phyloP scores from a whole-genome alignment of 345 rosid species.

The Sisymbrium irio region DNA sequence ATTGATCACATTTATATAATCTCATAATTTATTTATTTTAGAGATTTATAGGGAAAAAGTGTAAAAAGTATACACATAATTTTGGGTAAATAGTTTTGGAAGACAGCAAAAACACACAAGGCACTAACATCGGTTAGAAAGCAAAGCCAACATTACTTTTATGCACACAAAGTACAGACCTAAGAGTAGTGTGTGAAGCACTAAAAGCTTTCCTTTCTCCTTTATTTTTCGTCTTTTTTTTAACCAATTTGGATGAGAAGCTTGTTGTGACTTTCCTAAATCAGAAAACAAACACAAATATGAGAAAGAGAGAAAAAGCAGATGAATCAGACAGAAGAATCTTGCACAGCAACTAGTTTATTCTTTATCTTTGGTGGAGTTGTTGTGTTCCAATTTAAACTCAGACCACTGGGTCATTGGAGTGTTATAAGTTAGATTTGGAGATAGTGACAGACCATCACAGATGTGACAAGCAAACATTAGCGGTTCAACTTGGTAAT shows the following conservation, averaged over 20 bases:
- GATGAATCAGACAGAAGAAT: slow-evolving; percentile 17
- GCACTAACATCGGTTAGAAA: slow-evolving; percentile 38
- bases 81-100: slow-evolving; percentile 25
- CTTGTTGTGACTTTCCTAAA: slow-evolving; percentile 29
- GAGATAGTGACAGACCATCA: background rate
- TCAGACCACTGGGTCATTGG: slow-evolving; percentile 7
- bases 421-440: background rate
- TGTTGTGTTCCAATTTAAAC: background rate
- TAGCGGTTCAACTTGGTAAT: background rate
- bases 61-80: background rate
- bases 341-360: background rate
- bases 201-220: slow-evolving; percentile 14
- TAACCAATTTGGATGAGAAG: slow-evolving; percentile 25
- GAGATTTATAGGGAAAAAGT: background rate
- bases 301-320: background rate
- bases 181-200: slow-evolving; percentile 27
- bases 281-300: slow-evolving; percentile 27
- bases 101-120: slow-evolving; percentile 22
- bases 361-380: slow-evolving; percentile 7
- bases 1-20: background rate
- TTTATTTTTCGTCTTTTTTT: background rate
- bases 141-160: slow-evolving; percentile 29
- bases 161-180: slow-evolving; percentile 24
- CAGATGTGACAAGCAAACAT: slow-evolving; percentile 12
- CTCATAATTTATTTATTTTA: background rate